A percentile compares a stretch with the other conserved stretches of the same genome.
Conservation (phyloP, 371 early-diverging fungal species). For the Choanephora cucurbitarum region DNA sequence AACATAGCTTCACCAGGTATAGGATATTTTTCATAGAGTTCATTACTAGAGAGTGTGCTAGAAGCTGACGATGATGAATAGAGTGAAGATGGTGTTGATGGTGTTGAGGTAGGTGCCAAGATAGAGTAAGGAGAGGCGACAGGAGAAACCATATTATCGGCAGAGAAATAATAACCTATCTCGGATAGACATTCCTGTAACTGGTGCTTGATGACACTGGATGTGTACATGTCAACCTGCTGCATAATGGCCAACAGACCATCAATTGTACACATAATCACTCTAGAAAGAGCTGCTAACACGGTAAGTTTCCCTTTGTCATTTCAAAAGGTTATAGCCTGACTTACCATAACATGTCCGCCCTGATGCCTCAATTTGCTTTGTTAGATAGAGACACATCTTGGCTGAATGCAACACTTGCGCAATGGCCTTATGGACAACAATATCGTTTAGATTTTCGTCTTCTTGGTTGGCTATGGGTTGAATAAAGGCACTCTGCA, state of each 20-base stretch:
- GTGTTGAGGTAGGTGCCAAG: not conserved
- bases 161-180: too few species aligned
- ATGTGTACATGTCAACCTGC: too few species aligned
- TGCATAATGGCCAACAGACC: too few species aligned
- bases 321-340: too few species aligned
- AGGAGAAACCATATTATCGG: too few species aligned
- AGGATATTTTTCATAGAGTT: constrained; percentile 10
- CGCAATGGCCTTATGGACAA: not conserved
- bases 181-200: too few species aligned
- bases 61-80: not conserved
- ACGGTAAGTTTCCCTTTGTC: too few species aligned
- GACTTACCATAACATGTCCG: constrained; percentile 10
- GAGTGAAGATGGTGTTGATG: not conserved
- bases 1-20: constrained; percentile 9
- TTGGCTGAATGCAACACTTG: constrained; percentile 5
- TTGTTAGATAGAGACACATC: not conserved
- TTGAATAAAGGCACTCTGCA: not conserved
- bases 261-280: too few species aligned
- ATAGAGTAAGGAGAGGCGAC: not conserved
- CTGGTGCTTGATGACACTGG: too few species aligned
- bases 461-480: not conserved
- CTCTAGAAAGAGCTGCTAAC: too few species aligned
- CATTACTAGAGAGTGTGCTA: not conserved
- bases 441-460: not conserved
- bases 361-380: not conserved